phyloP scores from a whole-genome alignment of 1,284 basidiomycete genomes.

The Microbotryum intermedium region DNA sequence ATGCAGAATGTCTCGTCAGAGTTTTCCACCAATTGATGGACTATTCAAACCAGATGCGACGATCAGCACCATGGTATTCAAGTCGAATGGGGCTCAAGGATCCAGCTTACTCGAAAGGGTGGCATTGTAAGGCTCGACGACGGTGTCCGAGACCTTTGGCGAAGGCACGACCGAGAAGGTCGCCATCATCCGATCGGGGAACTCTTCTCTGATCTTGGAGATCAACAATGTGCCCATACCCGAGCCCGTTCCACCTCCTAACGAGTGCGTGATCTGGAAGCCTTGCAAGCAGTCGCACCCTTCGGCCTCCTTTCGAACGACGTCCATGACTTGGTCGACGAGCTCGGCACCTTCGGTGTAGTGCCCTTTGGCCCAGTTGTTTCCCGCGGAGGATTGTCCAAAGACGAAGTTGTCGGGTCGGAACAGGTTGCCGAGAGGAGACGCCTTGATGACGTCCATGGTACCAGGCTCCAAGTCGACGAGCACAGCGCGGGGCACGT shows the following conservation, averaged over 20 bases:
- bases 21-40: constrained; percentile 48
- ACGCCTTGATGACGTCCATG: constrained; percentile 53
- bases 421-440: constrained; percentile 47
- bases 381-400: constrained; percentile 44
- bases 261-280: constrained; percentile 56
- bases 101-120: constrained; percentile 51
- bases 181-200: constrained; percentile 56
- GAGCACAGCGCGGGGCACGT: constrained; percentile 90
- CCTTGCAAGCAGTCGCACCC: constrained; percentile 50
- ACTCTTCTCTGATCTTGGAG: constrained; percentile 53
- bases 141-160: constrained; percentile 47
- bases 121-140: constrained; percentile 57
- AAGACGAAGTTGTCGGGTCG: constrained; percentile 50
- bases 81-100: not conserved
- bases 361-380: constrained; percentile 45
- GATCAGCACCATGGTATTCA: not conserved
- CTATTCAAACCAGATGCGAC: constrained; percentile 10
- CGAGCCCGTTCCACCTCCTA: constrained; percentile 55
- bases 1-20: constrained; percentile 56
- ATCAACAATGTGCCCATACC: constrained; percentile 56
- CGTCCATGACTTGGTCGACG: constrained; percentile 69
- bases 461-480: constrained; percentile 94
- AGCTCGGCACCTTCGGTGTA: constrained; percentile 93
- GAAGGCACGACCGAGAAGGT: constrained; percentile 56
- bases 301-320: constrained; percentile 54